Evolutionary conservation across 257 asterid genomes (phyloP).

Genomic region (Plectranthus barbatus): DNA sequence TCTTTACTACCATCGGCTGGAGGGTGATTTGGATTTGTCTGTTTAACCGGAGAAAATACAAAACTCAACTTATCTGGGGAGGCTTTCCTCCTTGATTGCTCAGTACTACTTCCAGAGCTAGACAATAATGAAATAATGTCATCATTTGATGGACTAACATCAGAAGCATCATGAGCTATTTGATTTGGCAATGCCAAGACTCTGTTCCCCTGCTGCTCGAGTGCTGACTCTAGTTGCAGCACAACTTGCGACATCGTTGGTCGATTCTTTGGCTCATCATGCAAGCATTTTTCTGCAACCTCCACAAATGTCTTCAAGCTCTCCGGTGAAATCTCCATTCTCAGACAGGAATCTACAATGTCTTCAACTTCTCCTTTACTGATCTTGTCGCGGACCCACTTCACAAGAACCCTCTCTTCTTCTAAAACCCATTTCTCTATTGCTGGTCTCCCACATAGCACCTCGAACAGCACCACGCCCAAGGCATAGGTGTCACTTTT

Average conservation of each 20-base stretch:
- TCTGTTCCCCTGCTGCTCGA: constrained; percentile 27
- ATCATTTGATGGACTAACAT: no score
- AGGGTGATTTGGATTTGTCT: no score
- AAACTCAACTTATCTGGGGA: no score
- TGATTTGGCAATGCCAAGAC: no score
- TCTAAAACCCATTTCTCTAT: constrained; percentile 21
- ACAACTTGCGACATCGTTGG: constrained; percentile 37
- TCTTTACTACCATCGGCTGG: no score
- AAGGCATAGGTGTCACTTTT: constrained; percentile 2
- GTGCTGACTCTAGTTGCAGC: constrained; percentile 33
- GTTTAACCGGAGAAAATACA: no score
- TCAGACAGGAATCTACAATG: constrained; percentile 28
- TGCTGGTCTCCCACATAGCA: constrained; percentile 51
- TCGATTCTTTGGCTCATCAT: constrained; percentile 35
- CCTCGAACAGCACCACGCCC: constrained; percentile 42
- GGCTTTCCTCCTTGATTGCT: no score
- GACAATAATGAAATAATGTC: no score
- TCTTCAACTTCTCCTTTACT: constrained; percentile 32
- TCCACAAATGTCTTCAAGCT: constrained; percentile 34
- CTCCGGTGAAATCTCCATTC: constrained; percentile 23
- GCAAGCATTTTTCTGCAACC: constrained; percentile 34
- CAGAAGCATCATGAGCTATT: no score
- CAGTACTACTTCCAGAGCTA: no score
- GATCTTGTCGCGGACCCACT: constrained; percentile 37
- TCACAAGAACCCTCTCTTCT: constrained; percentile 27